Percentiles rank a stretch among this genome's conserved stretches.
Evolutionary conservation across 352 stramenopile species (phyloP).

Genomic region (Phytophthora fragariaefolia): DNA sequence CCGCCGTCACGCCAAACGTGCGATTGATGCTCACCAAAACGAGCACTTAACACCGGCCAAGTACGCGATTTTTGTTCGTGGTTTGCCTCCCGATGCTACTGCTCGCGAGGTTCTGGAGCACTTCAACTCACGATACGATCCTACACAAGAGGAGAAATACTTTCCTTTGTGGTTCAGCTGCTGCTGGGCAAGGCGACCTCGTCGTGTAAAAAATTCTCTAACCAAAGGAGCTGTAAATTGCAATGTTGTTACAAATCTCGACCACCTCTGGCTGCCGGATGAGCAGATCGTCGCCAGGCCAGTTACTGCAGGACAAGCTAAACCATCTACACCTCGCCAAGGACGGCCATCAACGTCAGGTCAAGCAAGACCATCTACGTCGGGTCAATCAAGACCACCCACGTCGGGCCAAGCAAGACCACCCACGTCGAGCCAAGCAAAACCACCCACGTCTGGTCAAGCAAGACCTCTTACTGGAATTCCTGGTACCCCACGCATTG

Average conservation of each 20-base stretch:
- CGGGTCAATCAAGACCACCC: not conserved
- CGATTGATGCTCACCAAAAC: slow-evolving; percentile 70
- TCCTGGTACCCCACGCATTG: slow-evolving; percentile 1
- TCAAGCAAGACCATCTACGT: not conserved
- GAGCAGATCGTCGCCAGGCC: slow-evolving; percentile 7
- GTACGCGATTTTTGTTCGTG: slow-evolving; percentile 80
- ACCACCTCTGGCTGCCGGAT: slow-evolving; percentile 55
- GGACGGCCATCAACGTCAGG: not conserved
- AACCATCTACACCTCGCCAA: not conserved
- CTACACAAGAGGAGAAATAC: slow-evolving; percentile 68
- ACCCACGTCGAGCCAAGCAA: not conserved
- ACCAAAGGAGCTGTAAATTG: slow-evolving; percentile 51
- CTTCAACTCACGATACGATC: slow-evolving; percentile 80
- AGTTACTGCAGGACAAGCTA: slow-evolving; percentile 4
- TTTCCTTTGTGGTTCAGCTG: slow-evolving; percentile 66
- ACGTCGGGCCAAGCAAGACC: not conserved
- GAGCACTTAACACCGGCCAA: slow-evolving; percentile 85
- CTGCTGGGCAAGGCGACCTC: slow-evolving; percentile 61
- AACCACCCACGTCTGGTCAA: not conserved
- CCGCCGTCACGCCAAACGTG: slow-evolving; percentile 42
- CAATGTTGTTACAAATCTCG: slow-evolving; percentile 65
- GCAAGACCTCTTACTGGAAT: not conserved
- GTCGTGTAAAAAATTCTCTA: slow-evolving; percentile 56
- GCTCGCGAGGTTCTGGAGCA: slow-evolving; percentile 72
- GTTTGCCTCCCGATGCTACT: slow-evolving; percentile 70